phyloP scores from a whole-genome alignment of 768 basidiomycete species.

The Leccinum rimulosum region DNA sequence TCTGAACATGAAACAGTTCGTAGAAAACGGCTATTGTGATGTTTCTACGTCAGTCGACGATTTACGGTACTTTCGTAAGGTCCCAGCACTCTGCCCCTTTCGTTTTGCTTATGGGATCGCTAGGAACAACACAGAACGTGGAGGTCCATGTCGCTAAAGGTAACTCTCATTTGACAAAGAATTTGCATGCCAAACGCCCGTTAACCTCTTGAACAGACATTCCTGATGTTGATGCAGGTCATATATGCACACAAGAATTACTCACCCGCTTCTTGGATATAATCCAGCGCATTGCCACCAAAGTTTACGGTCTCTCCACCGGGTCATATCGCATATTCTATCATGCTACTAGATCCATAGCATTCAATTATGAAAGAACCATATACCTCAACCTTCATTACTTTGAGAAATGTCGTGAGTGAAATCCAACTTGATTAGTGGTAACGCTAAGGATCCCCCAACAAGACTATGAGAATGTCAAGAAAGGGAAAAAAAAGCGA shows the following conservation, averaged over 20 bases:
- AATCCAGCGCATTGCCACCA: conserved; percentile 46
- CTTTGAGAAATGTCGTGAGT: conserved; percentile 80
- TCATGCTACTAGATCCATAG: conserved; percentile 71
- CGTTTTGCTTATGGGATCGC: not conserved
- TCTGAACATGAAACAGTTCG: too few relatives aligned
- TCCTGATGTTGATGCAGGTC: conserved; percentile 42
- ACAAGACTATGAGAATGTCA: conserved; percentile 6
- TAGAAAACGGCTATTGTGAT: too few relatives aligned
- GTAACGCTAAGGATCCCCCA: not conserved
- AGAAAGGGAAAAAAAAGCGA: not conserved
- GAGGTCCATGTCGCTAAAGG: conserved; percentile 62
- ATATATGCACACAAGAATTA: conserved; percentile 46
- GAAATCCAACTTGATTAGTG: not conserved
- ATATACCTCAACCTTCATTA: conserved; percentile 85
- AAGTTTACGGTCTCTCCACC: conserved; percentile 67
- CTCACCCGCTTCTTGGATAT: conserved; percentile 52
- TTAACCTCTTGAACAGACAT: conserved; percentile 43
- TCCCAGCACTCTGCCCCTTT: not conserved
- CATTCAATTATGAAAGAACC: conserved; percentile 85
- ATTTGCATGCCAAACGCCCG: not conserved
- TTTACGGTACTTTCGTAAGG: too few relatives aligned
- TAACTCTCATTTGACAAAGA: conserved; percentile 16
- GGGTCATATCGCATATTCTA: conserved; percentile 79
- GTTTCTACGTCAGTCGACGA: too few relatives aligned
- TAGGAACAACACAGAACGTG: conserved; percentile 53